phyloP scores from a whole-genome alignment of 2,329 filamentous ascomycete genomes.

The Fusarium torulosum region DNA sequence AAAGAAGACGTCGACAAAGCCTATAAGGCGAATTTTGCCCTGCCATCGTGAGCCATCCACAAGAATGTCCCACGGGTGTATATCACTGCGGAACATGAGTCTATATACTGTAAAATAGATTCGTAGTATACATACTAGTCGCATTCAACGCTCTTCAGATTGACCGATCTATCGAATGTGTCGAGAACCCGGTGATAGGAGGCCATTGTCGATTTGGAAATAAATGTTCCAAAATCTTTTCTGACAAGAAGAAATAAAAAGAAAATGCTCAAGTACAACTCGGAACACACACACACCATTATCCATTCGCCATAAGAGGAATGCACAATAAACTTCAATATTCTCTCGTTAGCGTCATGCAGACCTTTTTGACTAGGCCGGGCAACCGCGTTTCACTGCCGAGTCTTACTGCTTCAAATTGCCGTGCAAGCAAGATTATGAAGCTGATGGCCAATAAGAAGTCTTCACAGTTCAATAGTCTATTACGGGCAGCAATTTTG shows the following conservation, averaged over 20 bases:
- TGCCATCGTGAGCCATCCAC: slow-evolving; percentile 10
- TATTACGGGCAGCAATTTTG: neutral
- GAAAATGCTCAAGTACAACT: neutral
- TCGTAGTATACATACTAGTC: neutral
- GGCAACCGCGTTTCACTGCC: neutral
- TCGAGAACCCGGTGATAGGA: slow-evolving; percentile 16
- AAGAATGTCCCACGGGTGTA: slow-evolving; percentile 11
- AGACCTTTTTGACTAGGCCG: no score
- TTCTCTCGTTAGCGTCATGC: neutral
- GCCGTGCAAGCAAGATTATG: neutral
- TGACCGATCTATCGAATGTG: slow-evolving; percentile 4
- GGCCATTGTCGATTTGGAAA: neutral
- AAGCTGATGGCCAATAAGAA: neutral
- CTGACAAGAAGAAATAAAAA: neutral
- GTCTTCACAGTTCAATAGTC: neutral
- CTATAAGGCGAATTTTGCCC: slow-evolving; percentile 10
- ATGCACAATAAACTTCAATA: neutral
- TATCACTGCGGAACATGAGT: neutral
- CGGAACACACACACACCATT: no score
- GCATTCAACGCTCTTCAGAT: slow-evolving; percentile 8
- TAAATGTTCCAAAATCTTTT: neutral
- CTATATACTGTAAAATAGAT: fast-evolving
- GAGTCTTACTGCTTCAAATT: neutral
- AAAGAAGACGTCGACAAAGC: slow-evolving; percentile 13
- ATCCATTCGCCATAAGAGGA: fast-evolving